These are phyloP conservation scores for Phytophthora ohioensis DNA, from an alignment of 352 stramenopile genomes.

Conservation along the genomic window DNA sequence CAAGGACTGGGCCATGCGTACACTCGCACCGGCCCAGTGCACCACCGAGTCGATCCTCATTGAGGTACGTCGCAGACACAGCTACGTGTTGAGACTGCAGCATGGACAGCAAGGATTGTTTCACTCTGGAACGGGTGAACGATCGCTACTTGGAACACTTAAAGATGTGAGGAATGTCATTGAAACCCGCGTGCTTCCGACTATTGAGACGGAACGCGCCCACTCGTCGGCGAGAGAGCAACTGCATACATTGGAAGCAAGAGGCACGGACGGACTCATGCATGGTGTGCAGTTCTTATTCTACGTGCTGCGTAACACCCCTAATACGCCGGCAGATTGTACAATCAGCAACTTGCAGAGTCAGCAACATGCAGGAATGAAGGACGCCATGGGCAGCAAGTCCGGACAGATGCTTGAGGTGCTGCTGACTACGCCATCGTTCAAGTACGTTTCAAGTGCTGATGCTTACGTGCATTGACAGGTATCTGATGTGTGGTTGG, in stretches of 20 bases:
- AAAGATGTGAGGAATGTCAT: slow-evolving; percentile 88
- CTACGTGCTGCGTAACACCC: slow-evolving; percentile 86
- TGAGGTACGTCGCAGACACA: slow-evolving; percentile 77
- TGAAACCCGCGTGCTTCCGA: slow-evolving; percentile 76
- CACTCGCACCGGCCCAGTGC: slow-evolving; percentile 74
- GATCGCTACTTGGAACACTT: slow-evolving; percentile 79
- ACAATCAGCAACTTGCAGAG: slow-evolving; percentile 86
- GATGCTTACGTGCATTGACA: slow-evolving; percentile 7
- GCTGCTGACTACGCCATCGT: slow-evolving; percentile 81
- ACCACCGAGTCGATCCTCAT: slow-evolving; percentile 83
- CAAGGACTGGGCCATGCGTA: slow-evolving; percentile 88
- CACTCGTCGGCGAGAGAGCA: slow-evolving; percentile 86
- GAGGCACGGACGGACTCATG: slow-evolving; percentile 84
- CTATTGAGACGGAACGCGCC: slow-evolving; percentile 83
- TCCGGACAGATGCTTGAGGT: slow-evolving; percentile 87
- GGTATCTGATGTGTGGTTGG: slow-evolving; percentile 6
- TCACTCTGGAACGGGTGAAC: slow-evolving; percentile 76
- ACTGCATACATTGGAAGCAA: slow-evolving; percentile 78
- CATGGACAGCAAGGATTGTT: slow-evolving; percentile 86
- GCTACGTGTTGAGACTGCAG: slow-evolving; percentile 80
- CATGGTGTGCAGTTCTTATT: slow-evolving; percentile 90
- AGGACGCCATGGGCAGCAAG: slow-evolving; percentile 87
- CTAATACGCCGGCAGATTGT: slow-evolving; percentile 84
- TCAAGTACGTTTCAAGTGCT: slow-evolving; percentile 59
- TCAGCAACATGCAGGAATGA: slow-evolving; percentile 87